Evolutionary conservation across 192 early-diverging fungal species (phyloP).

Genomic region (Mortierella alpina): DNA sequence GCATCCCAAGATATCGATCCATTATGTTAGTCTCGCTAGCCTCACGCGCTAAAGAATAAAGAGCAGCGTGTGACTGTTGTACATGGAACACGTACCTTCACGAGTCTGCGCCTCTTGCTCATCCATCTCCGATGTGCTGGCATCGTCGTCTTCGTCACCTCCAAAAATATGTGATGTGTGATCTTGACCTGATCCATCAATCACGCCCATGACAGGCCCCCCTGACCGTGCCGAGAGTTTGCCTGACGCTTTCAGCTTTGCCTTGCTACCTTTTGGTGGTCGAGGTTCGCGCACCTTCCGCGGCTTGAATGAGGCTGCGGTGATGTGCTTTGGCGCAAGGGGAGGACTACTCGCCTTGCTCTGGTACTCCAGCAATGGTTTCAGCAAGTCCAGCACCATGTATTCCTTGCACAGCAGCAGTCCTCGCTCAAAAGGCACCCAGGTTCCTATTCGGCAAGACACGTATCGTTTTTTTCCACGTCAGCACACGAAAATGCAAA

Average conservation of each 20-base stretch:
- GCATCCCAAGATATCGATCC: not conserved
- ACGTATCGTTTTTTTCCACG: not conserved
- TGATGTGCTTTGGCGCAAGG: slow-evolving; percentile 67
- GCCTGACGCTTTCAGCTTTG: slow-evolving; percentile 8
- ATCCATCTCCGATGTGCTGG: slow-evolving; percentile 43
- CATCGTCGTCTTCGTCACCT: slow-evolving; percentile 37
- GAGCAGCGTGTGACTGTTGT: no score
- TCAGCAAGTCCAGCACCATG: slow-evolving; percentile 76
- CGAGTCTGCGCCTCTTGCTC: slow-evolving; percentile 38
- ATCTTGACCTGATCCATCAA: slow-evolving; percentile 7
- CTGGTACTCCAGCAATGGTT: slow-evolving; percentile 85
- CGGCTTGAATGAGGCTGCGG: slow-evolving; percentile 57
- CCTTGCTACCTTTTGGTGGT: slow-evolving; percentile 20
- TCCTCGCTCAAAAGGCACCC: slow-evolving; percentile 91
- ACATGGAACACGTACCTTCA: slow-evolving; percentile 19
- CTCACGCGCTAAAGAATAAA: not conserved
- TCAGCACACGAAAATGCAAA: not conserved
- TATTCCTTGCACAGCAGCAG: slow-evolving; percentile 84
- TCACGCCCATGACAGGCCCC: slow-evolving; percentile 18
- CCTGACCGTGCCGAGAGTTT: slow-evolving; percentile 18
- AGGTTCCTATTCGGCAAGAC: slow-evolving; percentile 56
- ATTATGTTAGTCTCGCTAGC: not conserved
- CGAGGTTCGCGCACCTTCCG: slow-evolving; percentile 57
- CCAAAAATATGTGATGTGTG: slow-evolving; percentile 9
- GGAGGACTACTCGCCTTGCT: slow-evolving; percentile 64